Base-by-base conservation (phyloP, 208 protist genomes). In the Leishmania braziliensis region DNA sequence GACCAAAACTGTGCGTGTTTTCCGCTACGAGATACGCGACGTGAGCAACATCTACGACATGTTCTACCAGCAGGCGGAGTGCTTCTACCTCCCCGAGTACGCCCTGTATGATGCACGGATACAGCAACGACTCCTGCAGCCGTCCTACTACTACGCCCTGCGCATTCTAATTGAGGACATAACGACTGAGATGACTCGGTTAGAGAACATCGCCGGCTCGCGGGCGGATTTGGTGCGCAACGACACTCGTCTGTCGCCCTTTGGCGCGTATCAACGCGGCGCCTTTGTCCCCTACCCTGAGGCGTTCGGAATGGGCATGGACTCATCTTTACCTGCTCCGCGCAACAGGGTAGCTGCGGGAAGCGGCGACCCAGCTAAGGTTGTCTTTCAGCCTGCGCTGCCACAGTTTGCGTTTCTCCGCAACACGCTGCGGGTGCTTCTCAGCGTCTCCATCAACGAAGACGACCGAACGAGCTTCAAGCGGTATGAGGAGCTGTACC, bases 371-470 rank as follows among this genome's bases (percentile, higher is more conserved):
- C 66, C 68, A 46, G 36, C 81, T 3, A 84, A 85, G 50, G 86
- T 95, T 63, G 90, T 93, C n/a, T 96, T 97, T 72, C 84, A 81
- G 2, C 94, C 94, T 18, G 76, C 94, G 5, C 75, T 97, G 48
- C 88, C 84, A 23, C 80, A 93, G 14, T 95, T 97, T 70, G 78
- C 74, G 60, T 93, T 95, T 76, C 75, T 96, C 6, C 83, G 87
- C 48, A 86, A 88, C 58, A 85, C 90, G 0, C 79, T 96, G 5
- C 82, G 84, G 23, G 36, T 97, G 66, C 91, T 96, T 77, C 88
- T 93, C 73, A 92, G 90, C 79, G 80, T 83, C 58, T 92, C 88
- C 79, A 36, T 96, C 39, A 90, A 88, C 50, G 94, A 93, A 68
- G 88, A 95, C 76, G 91, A 95, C 79, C 78, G 86, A n/a, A 93